Evolutionary conservation across 495 filamentous ascomycete genomes (phyloP).

Genomic region (Xylaria cubensis): DNA sequence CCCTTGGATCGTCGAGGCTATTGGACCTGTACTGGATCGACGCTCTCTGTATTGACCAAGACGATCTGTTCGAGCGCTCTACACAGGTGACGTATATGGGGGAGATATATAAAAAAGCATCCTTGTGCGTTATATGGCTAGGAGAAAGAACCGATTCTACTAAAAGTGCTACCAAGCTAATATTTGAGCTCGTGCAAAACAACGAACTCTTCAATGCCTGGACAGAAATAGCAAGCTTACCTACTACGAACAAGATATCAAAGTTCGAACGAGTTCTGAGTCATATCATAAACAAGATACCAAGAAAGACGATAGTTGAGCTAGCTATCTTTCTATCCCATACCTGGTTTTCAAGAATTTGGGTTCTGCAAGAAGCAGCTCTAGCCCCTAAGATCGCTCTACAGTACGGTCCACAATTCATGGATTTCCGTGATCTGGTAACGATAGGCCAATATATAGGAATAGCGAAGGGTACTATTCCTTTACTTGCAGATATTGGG

Average conservation of each 20-base stretch:
- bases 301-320: background rate
- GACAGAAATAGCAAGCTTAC: background rate
- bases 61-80: background rate
- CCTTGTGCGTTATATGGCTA: background rate
- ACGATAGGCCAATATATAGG: background rate
- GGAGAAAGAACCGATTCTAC: background rate
- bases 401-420: background rate
- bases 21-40: slow-evolving; percentile 3
- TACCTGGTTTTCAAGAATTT: background rate
- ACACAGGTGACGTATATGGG: background rate
- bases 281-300: background rate
- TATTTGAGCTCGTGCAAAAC: background rate
- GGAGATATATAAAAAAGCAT: background rate
- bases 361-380: background rate
- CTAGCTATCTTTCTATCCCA: background rate
- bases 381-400: background rate
- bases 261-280: background rate
- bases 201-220: background rate
- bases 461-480: background rate
- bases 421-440: background rate
- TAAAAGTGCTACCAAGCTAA: background rate
- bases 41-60: slow-evolving; percentile 1
- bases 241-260: background rate
- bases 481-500: background rate
- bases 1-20: background rate